Conservation (phyloP, 2,329 filamentous ascomycete genomes). For the Alternaria rosae region DNA sequence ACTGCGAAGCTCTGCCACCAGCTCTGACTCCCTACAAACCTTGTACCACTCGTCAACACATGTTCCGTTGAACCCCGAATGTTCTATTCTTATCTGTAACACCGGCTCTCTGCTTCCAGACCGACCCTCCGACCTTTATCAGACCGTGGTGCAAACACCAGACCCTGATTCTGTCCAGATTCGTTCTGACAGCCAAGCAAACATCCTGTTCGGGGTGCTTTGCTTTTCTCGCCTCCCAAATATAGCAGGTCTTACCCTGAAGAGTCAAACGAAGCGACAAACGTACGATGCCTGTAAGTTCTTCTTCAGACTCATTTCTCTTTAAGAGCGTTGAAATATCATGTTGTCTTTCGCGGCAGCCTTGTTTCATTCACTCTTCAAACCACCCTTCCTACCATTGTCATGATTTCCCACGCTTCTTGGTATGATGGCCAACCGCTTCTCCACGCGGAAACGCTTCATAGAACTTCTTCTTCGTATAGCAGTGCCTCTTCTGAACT, state of each 20-base stretch:
- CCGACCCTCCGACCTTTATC: constrained; percentile 16
- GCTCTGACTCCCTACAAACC: neutral
- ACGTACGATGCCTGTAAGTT: constrained; percentile 42
- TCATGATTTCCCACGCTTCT: constrained; percentile 22
- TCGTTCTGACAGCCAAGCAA: constrained; percentile 15
- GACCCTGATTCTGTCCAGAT: constrained; percentile 7
- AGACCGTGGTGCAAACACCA: constrained; percentile 25
- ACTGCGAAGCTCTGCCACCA: neutral
- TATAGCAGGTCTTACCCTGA: constrained; percentile 15
- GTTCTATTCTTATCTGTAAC: constrained; percentile 29
- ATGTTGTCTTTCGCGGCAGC: neutral
- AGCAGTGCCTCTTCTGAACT: constrained; percentile 10
- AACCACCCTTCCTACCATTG: neutral
- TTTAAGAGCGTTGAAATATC: constrained; percentile 14
- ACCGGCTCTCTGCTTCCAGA: constrained; percentile 27
- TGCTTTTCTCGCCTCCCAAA: constrained; percentile 19
- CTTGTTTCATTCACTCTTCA: neutral
- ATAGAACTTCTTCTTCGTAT: constrained; percentile 22
- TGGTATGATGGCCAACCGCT: constrained; percentile 16
- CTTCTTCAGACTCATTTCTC: neutral
- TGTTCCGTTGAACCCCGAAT: neutral
- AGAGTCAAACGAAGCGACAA: constrained; percentile 7
- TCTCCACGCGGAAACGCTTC: constrained; percentile 16
- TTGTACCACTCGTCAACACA: constrained; percentile 1
- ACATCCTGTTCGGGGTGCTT: constrained; percentile 1